Percentiles rank a stretch among this genome's conserved stretches.
Conservation (phyloP, 306 rosid species). For the Cyamopsis tetragonoloba region DNA sequence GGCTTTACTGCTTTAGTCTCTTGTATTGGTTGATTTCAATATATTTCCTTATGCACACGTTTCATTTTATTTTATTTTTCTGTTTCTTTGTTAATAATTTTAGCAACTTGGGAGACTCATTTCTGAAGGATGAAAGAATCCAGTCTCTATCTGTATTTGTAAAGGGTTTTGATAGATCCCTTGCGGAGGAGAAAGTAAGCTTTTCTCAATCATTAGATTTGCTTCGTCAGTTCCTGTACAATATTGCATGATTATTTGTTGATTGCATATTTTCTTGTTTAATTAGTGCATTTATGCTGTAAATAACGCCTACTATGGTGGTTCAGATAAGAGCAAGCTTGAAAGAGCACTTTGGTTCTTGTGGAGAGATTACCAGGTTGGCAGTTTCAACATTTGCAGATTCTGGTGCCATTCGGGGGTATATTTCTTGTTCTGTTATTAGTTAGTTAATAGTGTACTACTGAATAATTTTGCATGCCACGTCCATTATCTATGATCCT, state of each 20-base stretch:
- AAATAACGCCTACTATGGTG: background rate
- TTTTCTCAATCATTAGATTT: background rate
- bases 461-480: background rate
- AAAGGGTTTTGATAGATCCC: constrained; percentile 51
- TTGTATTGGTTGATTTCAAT: background rate
- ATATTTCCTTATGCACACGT: background rate
- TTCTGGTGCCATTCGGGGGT: constrained; percentile 58
- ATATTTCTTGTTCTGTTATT: constrained; percentile 12
- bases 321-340: constrained; percentile 53
- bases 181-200: constrained; percentile 56
- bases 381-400: constrained; percentile 54
- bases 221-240: background rate
- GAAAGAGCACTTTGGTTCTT: constrained; percentile 48
- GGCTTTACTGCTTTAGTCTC: background rate
- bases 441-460: background rate
- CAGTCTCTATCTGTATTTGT: constrained; percentile 40
- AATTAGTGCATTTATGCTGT: background rate
- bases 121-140: constrained; percentile 41
- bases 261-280: background rate
- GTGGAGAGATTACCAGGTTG: constrained; percentile 64
- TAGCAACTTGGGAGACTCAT: constrained; percentile 44
- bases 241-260: background rate
- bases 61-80: background rate
- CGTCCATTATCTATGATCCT: background rate
- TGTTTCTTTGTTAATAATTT: background rate